A percentile compares a stretch with the other conserved stretches of the same genome.
phyloP scores from a whole-genome alignment of 805 yeast genomes.

The Spathaspora passalidarum region DNA sequence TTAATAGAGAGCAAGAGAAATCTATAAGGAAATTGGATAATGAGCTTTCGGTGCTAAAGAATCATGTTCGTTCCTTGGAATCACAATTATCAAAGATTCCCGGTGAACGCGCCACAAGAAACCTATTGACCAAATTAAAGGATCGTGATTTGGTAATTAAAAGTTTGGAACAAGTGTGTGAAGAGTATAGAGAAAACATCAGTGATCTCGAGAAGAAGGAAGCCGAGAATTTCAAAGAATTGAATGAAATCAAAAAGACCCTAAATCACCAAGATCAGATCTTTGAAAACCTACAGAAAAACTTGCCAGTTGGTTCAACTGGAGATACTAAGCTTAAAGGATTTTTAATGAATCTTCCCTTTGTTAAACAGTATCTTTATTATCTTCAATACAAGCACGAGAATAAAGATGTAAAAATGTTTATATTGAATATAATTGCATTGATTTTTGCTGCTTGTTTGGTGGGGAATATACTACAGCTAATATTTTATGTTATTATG shows the following conservation, averaged over 20 bases:
- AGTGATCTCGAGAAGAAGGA: constrained; percentile 11
- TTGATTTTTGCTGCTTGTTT: constrained; percentile 20
- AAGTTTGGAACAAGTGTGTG: constrained; percentile 14
- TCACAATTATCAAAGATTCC: constrained; percentile 3
- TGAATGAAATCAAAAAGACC: constrained; percentile 10
- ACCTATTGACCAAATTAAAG: constrained; percentile 4
- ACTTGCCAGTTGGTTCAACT: constrained; percentile 8
- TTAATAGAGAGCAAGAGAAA: constrained; percentile 6
- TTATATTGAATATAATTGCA: constrained; percentile 19
- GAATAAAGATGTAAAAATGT: constrained; percentile 15
- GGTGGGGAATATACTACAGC: constrained; percentile 15
- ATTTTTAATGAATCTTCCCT: constrained; percentile 24
- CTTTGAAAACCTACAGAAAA: constrained; percentile 14
- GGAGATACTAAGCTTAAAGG: constrained; percentile 9
- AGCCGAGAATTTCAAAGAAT: constrained; percentile 9
- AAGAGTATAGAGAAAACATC: constrained; percentile 15
- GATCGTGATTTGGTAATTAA: constrained; percentile 7
- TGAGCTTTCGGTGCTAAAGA: constrained; percentile 10
- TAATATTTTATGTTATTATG: constrained; percentile 5
- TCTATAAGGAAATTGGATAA: constrained; percentile 11
- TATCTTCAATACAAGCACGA: constrained; percentile 23
- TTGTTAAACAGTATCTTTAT: constrained; percentile 26
- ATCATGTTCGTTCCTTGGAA: constrained; percentile 15
- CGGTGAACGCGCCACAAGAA: background rate
- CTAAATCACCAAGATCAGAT: constrained; percentile 21